These are phyloP conservation scores for Wilcoxina mikolae DNA, from an alignment of 495 filamentous ascomycete genomes.

Conservation along the genomic window DNA sequence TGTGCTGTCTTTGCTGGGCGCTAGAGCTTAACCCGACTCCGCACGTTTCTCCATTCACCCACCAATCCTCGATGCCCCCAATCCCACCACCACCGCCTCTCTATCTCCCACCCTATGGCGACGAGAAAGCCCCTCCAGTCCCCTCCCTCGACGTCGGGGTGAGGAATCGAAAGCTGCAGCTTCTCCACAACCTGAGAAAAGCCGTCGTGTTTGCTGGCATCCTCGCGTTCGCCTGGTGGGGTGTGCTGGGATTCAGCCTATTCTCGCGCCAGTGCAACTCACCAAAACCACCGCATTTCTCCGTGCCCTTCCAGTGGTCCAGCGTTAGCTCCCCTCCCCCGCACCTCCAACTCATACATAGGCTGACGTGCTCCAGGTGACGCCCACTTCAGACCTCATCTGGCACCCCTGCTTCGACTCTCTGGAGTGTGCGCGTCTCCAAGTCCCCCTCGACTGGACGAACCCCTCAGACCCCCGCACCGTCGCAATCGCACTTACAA, in stretches of 20 bases:
- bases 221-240: slow-evolving; percentile 3
- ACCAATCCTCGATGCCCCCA: too few relatives aligned
- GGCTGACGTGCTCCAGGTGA: slow-evolving; percentile 11
- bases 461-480: slow-evolving; percentile 29
- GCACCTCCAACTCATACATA: background rate
- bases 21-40: too few relatives aligned
- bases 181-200: background rate
- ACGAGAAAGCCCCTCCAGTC: too few relatives aligned
- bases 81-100: too few relatives aligned
- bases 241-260: background rate
- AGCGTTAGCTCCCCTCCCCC: slow-evolving; percentile 7
- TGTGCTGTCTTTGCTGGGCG: too few relatives aligned
- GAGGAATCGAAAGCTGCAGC: background rate
- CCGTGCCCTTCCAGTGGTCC: background rate
- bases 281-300: background rate
- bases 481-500: slow-evolving; percentile 34
- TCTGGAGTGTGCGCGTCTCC: slow-evolving; percentile 35
- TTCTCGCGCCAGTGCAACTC: slow-evolving; percentile 5
- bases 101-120: too few relatives aligned
- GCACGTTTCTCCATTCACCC: too few relatives aligned
- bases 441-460: slow-evolving; percentile 40
- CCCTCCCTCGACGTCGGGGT: too few relatives aligned
- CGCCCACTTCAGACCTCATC: slow-evolving; percentile 23
- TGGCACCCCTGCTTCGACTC: slow-evolving; percentile 31
- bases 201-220: slow-evolving; percentile 10